Base-by-base conservation (phyloP, 352 stramenopile species). In the Phytophthora gonapodyides region DNA sequence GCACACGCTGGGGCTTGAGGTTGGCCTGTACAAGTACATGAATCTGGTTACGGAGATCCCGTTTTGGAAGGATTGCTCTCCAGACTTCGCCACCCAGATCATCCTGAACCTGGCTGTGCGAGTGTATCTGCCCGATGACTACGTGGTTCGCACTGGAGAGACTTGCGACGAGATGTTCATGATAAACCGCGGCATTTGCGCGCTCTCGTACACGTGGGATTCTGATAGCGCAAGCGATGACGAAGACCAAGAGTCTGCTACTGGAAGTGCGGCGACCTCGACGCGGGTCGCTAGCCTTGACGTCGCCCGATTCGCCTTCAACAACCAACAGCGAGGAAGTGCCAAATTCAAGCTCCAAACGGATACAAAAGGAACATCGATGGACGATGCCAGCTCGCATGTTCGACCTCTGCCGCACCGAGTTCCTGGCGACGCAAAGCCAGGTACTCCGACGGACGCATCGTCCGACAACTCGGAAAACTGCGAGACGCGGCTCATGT, bases 41-140 rank as follows among this genome's bases (percentile, higher is more conserved):
- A 71, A 79, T 46, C 40, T 81, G 5, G 57, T 84, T 7, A 51
- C 63, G 0, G 34, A 67, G 36, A 54, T 84, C 12, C 61, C 61
- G 4, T 80, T 84, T 12, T 84, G 76, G 61, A 47, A 63, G 13
- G 64, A 78, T 19, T 84, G 68, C 33, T 66, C 46, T 0, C 64
- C 71, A 0, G 75, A 82, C 44, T 77, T 85, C 17, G 41, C 73
- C 2, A 78, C 78, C 5, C 70, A 77, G 5, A 60, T 86, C 8
- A 53, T 85, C 2, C 35, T 69, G 7, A 59, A 62, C 13, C 24
- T 87, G 2, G 61, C 34, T 1, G 64, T 75, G 3, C 54, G 68
- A 0, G 66, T 87, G 8, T 83, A 78, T 60, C 37, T 85, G 27
- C 76, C 73, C 0, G 77, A 85, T 16, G 75, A 85, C 49, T 85